Evolutionary conservation across 495 filamentous ascomycete genomes (phyloP).

Genomic region (Penicillium lividum): DNA sequence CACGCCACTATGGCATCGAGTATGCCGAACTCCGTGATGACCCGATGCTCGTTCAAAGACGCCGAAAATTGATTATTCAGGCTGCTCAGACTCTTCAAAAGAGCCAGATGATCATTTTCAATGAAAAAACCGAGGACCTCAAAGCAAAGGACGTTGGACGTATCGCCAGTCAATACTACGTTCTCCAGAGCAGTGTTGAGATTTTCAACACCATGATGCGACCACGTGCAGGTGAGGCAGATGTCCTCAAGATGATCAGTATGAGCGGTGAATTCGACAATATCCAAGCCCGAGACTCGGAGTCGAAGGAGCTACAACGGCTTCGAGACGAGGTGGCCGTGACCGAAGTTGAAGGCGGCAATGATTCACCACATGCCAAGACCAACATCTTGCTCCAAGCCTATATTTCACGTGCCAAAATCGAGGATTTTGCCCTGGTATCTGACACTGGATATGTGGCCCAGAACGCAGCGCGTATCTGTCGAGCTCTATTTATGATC

Average conservation of each 20-base stretch:
- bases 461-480: conserved; percentile 93
- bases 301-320: conserved; percentile 72
- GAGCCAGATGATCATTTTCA: conserved; percentile 98
- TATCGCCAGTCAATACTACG: conserved; percentile 96
- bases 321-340: conserved; percentile 65
- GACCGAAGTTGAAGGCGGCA: conserved; percentile 72
- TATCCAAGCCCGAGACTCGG: conserved; percentile 85
- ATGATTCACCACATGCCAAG: conserved; percentile 80
- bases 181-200: conserved; percentile 87
- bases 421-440: conserved; percentile 89
- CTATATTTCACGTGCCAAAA: conserved; percentile 83
- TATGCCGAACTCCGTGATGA: conserved; percentile 89
- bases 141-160: conserved; percentile 90
- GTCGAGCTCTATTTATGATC: conserved; percentile 94
- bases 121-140: conserved; percentile 87
- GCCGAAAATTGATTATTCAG: conserved; percentile 79
- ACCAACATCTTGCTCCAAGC: conserved; percentile 94
- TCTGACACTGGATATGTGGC: conserved; percentile 94
- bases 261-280: conserved; percentile 97
- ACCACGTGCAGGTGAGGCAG: conserved; percentile 76
- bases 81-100: conserved; percentile 82
- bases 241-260: conserved; percentile 91
- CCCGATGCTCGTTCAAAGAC: conserved; percentile 76
- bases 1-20: conserved; percentile 92
- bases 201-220: conserved; percentile 95